phyloP scores from a whole-genome alignment of 31 red algal species.

The Asparagopsis taxiformis region DNA sequence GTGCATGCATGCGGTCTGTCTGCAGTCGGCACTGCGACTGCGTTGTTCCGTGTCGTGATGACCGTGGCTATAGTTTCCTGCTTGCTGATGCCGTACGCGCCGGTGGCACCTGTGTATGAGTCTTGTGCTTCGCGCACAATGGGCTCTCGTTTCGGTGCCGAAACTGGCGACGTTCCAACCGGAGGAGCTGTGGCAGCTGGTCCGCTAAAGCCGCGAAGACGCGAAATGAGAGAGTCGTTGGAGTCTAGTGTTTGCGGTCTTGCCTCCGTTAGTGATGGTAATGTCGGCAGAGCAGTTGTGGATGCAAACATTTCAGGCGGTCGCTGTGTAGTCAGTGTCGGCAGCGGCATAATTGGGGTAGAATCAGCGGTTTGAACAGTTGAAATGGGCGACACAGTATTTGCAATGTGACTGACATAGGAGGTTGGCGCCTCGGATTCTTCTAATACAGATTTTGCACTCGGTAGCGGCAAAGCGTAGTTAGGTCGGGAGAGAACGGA shows the following conservation, averaged over 20 bases:
- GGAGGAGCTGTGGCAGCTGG: neutral
- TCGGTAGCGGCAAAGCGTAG: neutral
- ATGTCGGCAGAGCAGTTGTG: neutral
- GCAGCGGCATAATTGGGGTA: neutral
- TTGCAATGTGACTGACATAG: neutral
- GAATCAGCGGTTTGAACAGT: slow-evolving; percentile 3
- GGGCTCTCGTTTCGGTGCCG: neutral
- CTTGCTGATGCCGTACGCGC: neutral
- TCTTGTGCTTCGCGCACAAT: neutral
- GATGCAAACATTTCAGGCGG: neutral
- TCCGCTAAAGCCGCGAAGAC: slow-evolving; percentile 7
- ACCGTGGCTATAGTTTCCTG: neutral
- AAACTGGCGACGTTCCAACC: neutral
- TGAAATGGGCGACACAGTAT: neutral
- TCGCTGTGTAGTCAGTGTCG: neutral
- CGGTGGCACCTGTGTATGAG: neutral
- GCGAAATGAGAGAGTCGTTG: slow-evolving; percentile 2
- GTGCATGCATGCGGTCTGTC: slow-evolving; percentile 23
- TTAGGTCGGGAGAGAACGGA: neutral
- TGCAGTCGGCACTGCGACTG: neutral
- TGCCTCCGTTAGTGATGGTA: neutral
- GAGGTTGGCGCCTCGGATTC: neutral
- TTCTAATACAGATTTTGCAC: neutral
- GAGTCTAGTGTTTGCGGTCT: neutral
- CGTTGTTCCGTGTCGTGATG: neutral